These are phyloP conservation scores for Kodamaea sp. DNA, from an alignment of 1,139 yeast genomes.

Conservation along the genomic window DNA sequence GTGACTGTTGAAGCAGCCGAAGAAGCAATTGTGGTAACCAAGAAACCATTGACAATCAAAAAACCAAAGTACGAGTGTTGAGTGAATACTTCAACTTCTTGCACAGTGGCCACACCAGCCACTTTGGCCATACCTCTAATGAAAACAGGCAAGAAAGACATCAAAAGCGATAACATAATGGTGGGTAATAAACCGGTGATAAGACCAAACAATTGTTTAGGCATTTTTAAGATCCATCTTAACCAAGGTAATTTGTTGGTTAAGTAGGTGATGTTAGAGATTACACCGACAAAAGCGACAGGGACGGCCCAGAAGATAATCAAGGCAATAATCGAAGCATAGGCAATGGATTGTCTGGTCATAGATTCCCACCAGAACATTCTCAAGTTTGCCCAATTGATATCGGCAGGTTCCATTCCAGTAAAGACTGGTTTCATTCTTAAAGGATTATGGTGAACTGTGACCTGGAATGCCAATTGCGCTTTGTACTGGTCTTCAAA, in stretches of 20 bases:
- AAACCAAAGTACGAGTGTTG: slow-evolving; percentile 76
- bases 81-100: slow-evolving; percentile 67
- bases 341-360: slow-evolving; percentile 58
- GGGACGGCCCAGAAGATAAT: slow-evolving; percentile 91
- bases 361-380: slow-evolving; percentile 84
- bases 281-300: slow-evolving; percentile 91
- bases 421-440: slow-evolving; percentile 51
- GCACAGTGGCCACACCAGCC: slow-evolving; percentile 65
- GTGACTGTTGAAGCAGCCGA: slow-evolving; percentile 77
- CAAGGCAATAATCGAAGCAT: slow-evolving; percentile 56
- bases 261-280: slow-evolving; percentile 78
- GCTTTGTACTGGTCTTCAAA: slow-evolving; percentile 71
- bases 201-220: slow-evolving; percentile 67
- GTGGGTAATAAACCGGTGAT: slow-evolving; percentile 88
- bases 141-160: slow-evolving; percentile 75
- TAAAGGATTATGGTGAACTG: slow-evolving; percentile 54
- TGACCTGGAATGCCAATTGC: slow-evolving; percentile 66
- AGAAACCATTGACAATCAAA: slow-evolving; percentile 68
- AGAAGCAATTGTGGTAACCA: slow-evolving; percentile 69
- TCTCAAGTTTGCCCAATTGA: slow-evolving; percentile 70
- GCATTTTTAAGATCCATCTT: slow-evolving; percentile 69
- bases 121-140: slow-evolving; percentile 67
- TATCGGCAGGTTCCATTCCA: slow-evolving; percentile 62
- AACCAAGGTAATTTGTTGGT: slow-evolving; percentile 71
- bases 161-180: slow-evolving; percentile 74